Conservation (phyloP, 2,329 filamentous ascomycete species). For the Periconia sp. region DNA sequence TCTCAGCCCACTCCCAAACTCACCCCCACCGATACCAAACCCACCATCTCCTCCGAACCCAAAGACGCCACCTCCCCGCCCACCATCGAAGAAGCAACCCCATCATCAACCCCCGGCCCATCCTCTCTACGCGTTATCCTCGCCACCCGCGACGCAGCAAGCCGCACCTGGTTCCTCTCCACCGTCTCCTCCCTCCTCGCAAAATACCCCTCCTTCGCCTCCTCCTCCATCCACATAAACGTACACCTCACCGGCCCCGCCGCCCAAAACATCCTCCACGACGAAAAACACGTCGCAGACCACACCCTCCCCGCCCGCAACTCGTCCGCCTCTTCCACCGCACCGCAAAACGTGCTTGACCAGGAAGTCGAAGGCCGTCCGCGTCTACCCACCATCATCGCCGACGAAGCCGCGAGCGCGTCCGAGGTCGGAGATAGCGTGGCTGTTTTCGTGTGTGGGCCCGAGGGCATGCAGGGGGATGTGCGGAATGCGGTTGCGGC, state of each 20-base stretch:
- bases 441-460: constrained; percentile 49
- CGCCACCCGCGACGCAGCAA: constrained; percentile 40
- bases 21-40: too few species aligned
- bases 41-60: too few species aligned
- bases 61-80: too few species aligned
- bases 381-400: constrained; percentile 30
- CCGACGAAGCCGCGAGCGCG: constrained; percentile 19
- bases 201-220: constrained; percentile 14
- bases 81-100: neutral
- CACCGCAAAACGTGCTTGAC: constrained; percentile 7
- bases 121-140: constrained; percentile 34
- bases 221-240: constrained; percentile 19
- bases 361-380: constrained; percentile 36
- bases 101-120: neutral
- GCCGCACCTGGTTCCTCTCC: constrained; percentile 40
- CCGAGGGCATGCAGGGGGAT: constrained; percentile 51
- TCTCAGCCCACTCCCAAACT: too few species aligned
- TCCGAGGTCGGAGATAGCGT: constrained; percentile 18
- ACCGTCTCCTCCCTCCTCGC: constrained; percentile 31
- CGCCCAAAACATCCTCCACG: constrained; percentile 5
- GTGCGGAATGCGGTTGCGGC: constrained; percentile 50
- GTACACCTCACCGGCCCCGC: constrained; percentile 30
- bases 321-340: constrained; percentile 17
- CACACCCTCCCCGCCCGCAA: neutral
- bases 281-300: neutral